Base-by-base conservation (phyloP, 257 asterid species). In the Eucommia ulmoides region DNA sequence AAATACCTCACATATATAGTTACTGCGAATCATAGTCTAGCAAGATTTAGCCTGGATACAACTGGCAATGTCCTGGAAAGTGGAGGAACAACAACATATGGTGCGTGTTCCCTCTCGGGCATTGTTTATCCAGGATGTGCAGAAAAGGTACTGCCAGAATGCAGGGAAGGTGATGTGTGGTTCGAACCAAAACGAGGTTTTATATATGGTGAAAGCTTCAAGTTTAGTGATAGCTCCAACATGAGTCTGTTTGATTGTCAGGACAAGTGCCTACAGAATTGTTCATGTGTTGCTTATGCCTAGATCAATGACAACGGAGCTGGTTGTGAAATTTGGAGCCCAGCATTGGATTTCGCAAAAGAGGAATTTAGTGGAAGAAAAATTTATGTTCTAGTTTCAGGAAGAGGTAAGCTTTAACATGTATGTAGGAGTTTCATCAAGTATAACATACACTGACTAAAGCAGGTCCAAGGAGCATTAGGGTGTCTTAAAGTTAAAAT, bases 221-320 rank as follows among this genome's bases (percentile, higher is more conserved):
- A 22, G 33, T 21, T 24, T 20, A 49, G 48, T 51, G 64, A 55
- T 10, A 51, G 33, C 33, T 18, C 45, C 17, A 66, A 58, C 2
- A 8, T 61, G 47, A 61, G 68, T 45, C 17, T 41, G 14, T 55
- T 63, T 4, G 68, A 67, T 23, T 67, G 73, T 48, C 24, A 41
- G 49, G 41, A 23, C 4, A 67, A 21, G 61, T 67, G 73, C 48
- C 49, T 6, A 54, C 29, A 35, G 26, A 45, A 61, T 12, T 66
- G 73, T 29, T 51, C 58, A 0, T 66, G 68, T 52, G 33, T 46
- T 55, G 64, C 73, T 25, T 61, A 23, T 66, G 59, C 64, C 19
- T n/a, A n/a, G n/a, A 22, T 42, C 23, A 45, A 16, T 12, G 24
- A 23, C 0, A 19, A 48, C 0, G 58, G 60, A 20, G 38, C 55